Evolutionary conservation across 257 asterid species (phyloP).

Genomic region (Nicotiana attenuata): DNA sequence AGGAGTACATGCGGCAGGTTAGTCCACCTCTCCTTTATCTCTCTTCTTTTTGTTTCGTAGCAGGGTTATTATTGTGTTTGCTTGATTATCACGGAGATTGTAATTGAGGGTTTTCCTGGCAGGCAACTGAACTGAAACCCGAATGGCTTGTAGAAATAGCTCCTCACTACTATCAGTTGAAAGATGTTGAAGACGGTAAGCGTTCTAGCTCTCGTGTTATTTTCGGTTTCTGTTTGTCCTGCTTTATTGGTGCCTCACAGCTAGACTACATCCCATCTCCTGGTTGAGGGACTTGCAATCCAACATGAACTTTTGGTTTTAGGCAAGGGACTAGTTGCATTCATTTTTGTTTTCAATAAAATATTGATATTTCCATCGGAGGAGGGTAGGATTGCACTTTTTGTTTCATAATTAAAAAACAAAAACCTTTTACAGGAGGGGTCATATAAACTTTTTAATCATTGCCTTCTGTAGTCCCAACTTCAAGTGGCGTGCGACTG

Average conservation of each 20-base stretch:
- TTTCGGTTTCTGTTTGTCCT: neutral
- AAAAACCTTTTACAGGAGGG: neutral
- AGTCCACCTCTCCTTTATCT: neutral
- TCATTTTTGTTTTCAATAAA: neutral
- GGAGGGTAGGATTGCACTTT: neutral
- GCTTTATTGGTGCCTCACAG: neutral
- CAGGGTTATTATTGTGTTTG: neutral
- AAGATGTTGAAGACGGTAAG: conserved; percentile 82
- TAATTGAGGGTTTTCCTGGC: conserved; percentile 13
- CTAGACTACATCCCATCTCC: neutral
- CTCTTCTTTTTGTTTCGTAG: neutral
- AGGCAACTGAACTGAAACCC: conserved; percentile 84
- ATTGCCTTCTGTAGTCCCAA: too few species aligned
- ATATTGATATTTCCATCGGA: neutral
- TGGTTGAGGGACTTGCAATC: conserved; percentile 6
- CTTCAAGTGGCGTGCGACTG: too few species aligned
- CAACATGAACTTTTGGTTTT: neutral
- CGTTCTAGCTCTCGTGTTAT: conserved; percentile 1
- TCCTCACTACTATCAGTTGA: conserved; percentile 80
- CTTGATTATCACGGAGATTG: neutral
- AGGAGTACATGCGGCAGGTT: conserved; percentile 94
- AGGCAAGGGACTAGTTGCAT: neutral
- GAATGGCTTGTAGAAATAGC: conserved; percentile 94
- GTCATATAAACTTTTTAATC: too few species aligned
- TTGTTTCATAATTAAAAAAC: neutral